A percentile compares a stretch with the other conserved stretches of the same genome.
These are phyloP conservation scores for Yamadazyma phyllophila DNA, from an alignment of 805 yeast genomes.

Conservation along the genomic window DNA sequence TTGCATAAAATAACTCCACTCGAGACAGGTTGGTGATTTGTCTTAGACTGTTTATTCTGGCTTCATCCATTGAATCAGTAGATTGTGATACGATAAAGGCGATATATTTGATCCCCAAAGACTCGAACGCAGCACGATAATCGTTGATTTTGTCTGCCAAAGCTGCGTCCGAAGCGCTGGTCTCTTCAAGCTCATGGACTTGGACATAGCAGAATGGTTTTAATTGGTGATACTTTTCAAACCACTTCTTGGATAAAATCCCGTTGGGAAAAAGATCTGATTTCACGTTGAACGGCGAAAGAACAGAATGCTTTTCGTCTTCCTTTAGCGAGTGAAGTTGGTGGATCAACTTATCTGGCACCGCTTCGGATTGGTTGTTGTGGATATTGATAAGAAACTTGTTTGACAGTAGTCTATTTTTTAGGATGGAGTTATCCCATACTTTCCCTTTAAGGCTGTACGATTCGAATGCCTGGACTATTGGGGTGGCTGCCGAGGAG, in stretches of 20 bases:
- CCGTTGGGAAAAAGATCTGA: constrained; percentile 31
- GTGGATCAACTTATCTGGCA: background rate
- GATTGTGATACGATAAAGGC: constrained; percentile 23
- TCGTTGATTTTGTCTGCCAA: constrained; percentile 18
- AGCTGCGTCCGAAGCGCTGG: constrained; percentile 15
- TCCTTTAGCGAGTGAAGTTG: background rate
- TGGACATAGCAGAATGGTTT: constrained; percentile 34
- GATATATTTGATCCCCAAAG: constrained; percentile 15
- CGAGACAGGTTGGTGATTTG: constrained; percentile 29
- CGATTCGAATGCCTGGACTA: background rate
- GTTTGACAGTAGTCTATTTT: constrained; percentile 31
- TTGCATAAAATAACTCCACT: constrained; percentile 29
- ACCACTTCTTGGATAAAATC: constrained; percentile 33
- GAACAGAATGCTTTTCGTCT: constrained; percentile 22
- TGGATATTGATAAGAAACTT: constrained; percentile 26
- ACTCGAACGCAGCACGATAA: constrained; percentile 13
- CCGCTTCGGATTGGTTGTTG: background rate
- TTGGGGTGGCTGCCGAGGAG: background rate
- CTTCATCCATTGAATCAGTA: constrained; percentile 17
- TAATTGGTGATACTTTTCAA: constrained; percentile 28
- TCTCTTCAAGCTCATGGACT: constrained; percentile 14
- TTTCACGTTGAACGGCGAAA: constrained; percentile 37
- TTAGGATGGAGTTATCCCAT: constrained; percentile 41
- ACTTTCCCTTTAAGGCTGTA: constrained; percentile 15
- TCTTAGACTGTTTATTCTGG: constrained; percentile 24